Conservation (phyloP, 2,329 filamentous ascomycete genomes). For the Pseudopithomyces chartarum region DNA sequence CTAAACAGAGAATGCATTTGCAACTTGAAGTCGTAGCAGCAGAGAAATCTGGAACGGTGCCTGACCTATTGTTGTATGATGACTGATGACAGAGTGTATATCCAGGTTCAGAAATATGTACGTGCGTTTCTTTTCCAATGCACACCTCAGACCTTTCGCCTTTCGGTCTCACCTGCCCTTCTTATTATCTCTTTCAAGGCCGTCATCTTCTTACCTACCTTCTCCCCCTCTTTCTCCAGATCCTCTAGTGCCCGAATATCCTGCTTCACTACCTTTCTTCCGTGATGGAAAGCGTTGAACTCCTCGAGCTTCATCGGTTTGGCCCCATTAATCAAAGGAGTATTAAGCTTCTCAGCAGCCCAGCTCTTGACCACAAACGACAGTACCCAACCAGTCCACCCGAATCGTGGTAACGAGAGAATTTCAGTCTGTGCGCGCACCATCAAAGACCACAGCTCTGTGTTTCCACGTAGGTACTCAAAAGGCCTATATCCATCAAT, state of each 20-base stretch:
- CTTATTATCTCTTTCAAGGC: not conserved
- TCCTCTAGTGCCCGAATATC: not conserved
- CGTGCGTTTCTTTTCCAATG: too few relatives aligned
- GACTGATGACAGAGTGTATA: too few relatives aligned
- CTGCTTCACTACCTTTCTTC: not conserved
- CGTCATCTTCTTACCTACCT: not conserved
- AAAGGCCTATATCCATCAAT: constrained; percentile 20
- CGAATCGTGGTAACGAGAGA: constrained; percentile 18
- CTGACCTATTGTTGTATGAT: too few relatives aligned
- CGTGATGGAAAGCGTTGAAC: not conserved
- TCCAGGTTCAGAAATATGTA: too few relatives aligned
- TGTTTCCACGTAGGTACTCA: constrained; percentile 11
- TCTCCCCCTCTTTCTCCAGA: not conserved
- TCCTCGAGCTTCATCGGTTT: not conserved
- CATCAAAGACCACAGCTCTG: constrained; percentile 20
- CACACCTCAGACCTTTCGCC: not conserved
- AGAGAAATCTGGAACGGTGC: too few relatives aligned
- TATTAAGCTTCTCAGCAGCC: not conserved
- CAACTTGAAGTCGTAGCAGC: too few relatives aligned
- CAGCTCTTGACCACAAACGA: constrained; percentile 20
- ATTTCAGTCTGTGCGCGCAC: constrained; percentile 22
- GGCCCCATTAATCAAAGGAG: not conserved
- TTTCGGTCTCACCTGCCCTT: not conserved
- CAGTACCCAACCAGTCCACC: constrained; percentile 24
- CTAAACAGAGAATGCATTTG: too few relatives aligned